These are phyloP conservation scores for Calocybe gangraenosa DNA, from an alignment of 768 basidiomycete species.

Conservation along the genomic window DNA sequence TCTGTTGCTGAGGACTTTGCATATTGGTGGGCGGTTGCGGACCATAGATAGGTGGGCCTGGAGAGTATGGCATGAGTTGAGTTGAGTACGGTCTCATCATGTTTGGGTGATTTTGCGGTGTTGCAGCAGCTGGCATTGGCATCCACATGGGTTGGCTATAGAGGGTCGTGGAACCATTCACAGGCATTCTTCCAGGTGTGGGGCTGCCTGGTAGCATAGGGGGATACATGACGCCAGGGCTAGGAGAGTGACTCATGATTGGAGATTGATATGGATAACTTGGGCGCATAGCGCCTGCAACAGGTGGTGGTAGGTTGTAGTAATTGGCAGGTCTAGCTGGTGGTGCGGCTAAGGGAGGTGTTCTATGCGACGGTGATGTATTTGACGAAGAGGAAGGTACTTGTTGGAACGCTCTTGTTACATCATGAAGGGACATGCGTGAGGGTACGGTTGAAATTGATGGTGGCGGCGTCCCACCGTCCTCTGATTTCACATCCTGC, in stretches of 20 bases:
- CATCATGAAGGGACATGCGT: conserved; percentile 78
- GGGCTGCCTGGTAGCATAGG: conserved; percentile 58
- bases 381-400: conserved; percentile 63
- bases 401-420: conserved; percentile 83
- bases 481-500: conserved; percentile 85
- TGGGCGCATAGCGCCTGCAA: conserved; percentile 49
- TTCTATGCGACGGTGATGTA: conserved; percentile 37
- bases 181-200: conserved; percentile 54
- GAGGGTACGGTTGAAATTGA: conserved; percentile 52
- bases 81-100: conserved; percentile 65
- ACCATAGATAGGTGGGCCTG: conserved; percentile 48
- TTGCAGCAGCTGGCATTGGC: conserved; percentile 41
- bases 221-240: conserved; percentile 63
- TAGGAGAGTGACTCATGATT: conserved; percentile 70
- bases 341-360: conserved; percentile 46
- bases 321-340: conserved; percentile 40
- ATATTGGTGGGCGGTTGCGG: conserved; percentile 39
- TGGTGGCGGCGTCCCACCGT: conserved; percentile 76
- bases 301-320: conserved; percentile 37
- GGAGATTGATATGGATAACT: conserved; percentile 65
- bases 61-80: conserved; percentile 63
- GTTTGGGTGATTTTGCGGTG: conserved; percentile 42
- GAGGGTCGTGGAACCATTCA: conserved; percentile 58
- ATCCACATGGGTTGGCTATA: conserved; percentile 70
- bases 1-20: conserved; percentile 39